Percentiles rank a stretch among this genome's conserved stretches.
These are phyloP conservation scores for Ascochyta viciae-villosae DNA, from an alignment of 2,329 filamentous ascomycete genomes.

Conservation along the genomic window DNA sequence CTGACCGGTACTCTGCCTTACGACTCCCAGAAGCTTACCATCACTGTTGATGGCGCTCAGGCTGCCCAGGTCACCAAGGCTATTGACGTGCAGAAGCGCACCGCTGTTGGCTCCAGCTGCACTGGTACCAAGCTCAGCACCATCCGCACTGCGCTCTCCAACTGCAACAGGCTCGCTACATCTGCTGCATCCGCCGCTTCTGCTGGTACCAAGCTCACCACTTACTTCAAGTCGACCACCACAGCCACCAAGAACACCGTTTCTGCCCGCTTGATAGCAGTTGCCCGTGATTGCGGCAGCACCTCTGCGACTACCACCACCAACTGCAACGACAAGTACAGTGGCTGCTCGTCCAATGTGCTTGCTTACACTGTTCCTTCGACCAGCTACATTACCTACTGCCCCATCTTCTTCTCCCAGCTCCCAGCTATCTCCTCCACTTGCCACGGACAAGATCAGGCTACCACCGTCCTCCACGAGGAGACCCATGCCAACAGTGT, in stretches of 20 bases:
- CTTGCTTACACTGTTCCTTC: conserved; percentile 68
- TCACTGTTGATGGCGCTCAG: conserved; percentile 63
- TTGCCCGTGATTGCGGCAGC: conserved; percentile 64
- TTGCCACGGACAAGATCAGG: conserved; percentile 72
- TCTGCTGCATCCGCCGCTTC: conserved; percentile 57
- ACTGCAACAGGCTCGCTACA: conserved; percentile 62
- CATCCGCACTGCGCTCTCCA: conserved; percentile 60
- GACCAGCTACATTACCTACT: conserved; percentile 66
- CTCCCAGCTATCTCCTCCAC: conserved; percentile 57
- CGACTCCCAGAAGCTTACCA: conserved; percentile 64
- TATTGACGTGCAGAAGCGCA: conserved; percentile 57
- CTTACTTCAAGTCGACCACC: conserved; percentile 70
- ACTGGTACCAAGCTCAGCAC: conserved; percentile 55
- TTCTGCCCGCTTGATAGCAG: conserved; percentile 40
- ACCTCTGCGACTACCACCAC: conserved; percentile 59
- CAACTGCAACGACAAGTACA: conserved; percentile 66
- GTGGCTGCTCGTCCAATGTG: conserved; percentile 56
- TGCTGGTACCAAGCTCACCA: conserved; percentile 60
- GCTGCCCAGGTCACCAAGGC: conserved; percentile 59
- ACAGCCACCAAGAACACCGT: conserved; percentile 52
- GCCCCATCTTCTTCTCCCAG: conserved; percentile 64
- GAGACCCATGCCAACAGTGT: conserved; percentile 66
- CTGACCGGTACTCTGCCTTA: conserved; percentile 64
- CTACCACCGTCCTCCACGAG: conserved; percentile 71
- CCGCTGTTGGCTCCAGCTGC: conserved; percentile 62